Evolutionary conservation across 306 rosid species (phyloP).

Genomic region (Inga laurina): DNA sequence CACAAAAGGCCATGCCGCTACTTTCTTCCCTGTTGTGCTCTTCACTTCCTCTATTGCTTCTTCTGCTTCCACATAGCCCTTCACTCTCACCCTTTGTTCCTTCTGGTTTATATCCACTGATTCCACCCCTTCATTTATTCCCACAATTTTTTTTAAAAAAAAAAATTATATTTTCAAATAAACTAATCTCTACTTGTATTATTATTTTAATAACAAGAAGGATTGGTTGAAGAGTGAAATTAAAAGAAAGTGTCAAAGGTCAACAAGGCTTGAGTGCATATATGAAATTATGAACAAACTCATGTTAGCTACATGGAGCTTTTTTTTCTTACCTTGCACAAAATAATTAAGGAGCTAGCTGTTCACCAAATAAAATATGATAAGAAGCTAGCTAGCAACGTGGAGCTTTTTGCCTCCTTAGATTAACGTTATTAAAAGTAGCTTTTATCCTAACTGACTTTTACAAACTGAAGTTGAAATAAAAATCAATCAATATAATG

Average conservation of each 20-base stretch:
- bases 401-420: no score
- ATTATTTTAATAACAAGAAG: not conserved
- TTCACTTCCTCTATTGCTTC: slow-evolving; percentile 62
- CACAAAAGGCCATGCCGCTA: slow-evolving; percentile 72
- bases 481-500: no score
- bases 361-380: no score
- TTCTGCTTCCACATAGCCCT: slow-evolving; percentile 57
- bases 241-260: not conserved
- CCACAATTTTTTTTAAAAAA: no score
- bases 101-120: slow-evolving; percentile 60
- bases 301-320: no score
- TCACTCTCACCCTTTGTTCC: slow-evolving; percentile 62
- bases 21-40: slow-evolving; percentile 75
- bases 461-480: no score
- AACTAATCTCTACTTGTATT: not conserved
- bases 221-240: not conserved
- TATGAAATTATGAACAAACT: no score
- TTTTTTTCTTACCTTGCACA: no score
- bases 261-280: not conserved
- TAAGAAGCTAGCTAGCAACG: not conserved
- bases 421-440: no score
- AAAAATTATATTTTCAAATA: no score
- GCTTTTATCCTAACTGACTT: no score
- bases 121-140: slow-evolving; percentile 53
- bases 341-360: no score